Percentiles rank a stretch among this genome's conserved stretches.
Conservation (phyloP, 257 asterid genomes). For the Leonotis leonurus region DNA sequence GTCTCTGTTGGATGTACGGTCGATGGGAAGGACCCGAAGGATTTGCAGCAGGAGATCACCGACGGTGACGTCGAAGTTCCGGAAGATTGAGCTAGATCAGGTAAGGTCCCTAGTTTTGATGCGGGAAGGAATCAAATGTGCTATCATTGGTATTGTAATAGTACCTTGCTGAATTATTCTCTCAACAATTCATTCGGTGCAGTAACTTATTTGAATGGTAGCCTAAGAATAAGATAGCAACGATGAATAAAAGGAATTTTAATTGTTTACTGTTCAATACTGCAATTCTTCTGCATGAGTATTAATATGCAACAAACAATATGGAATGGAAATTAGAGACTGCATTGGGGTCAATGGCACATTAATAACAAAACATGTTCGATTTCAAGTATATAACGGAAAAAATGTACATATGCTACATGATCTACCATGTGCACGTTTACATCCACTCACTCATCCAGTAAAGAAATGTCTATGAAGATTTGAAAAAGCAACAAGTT, state of each 20-base stretch:
- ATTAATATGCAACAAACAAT: too few species aligned
- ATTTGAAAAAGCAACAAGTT: neutral
- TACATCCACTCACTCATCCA: neutral
- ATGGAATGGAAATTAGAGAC: too few species aligned
- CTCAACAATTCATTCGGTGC: neutral
- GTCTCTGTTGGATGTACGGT: conserved; percentile 79
- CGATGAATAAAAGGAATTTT: too few species aligned
- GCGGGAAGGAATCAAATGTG: neutral
- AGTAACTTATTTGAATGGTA: too few species aligned
- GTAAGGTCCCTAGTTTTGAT: neutral
- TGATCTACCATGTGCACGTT: neutral
- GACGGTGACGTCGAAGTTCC: conserved; percentile 63
- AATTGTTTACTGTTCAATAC: too few species aligned
- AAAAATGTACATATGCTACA: conserved; percentile 10
- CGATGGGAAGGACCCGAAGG: conserved; percentile 72
- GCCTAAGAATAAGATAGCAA: too few species aligned
- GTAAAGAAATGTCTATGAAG: neutral
- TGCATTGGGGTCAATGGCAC: neutral
- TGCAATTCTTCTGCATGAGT: too few species aligned
- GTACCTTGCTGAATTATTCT: neutral
- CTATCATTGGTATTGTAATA: neutral
- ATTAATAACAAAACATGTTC: neutral
- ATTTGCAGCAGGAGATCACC: conserved; percentile 58
- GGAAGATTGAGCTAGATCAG: conserved; percentile 25
- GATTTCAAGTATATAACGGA: neutral